Base-by-base conservation (phyloP, 306 rosid genomes). In the Lagenaria siceraria region DNA sequence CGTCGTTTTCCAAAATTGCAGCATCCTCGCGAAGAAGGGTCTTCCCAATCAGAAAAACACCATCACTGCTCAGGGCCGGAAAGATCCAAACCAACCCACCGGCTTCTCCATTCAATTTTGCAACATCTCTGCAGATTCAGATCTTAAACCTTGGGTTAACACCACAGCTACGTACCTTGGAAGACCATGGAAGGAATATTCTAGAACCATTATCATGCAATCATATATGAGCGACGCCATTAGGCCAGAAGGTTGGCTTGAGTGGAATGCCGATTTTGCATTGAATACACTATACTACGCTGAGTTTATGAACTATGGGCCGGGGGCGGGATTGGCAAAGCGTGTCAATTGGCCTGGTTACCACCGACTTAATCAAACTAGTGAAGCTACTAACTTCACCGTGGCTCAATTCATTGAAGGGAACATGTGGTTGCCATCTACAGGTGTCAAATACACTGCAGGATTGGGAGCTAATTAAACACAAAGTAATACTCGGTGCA, bases 71-170 rank as follows among this genome's bases (percentile, higher is more conserved):
- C 99, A 95, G 0, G 96, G 99, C 1, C 83, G 99, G 27, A 95
- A 88, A 77, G 92, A 88, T 81, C 86, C 86, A 2, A 83, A 85
- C 21, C 86, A 95, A 40, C 86, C 99, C 40, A 86, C 97, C 0
- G 99, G 99, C 11, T 90, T 89, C 83, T 88, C 97, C 13, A 40
- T 95, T 85, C 99, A 95, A 64, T 90, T 89, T 82, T 89, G 99
- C 82, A 90, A 83, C 78, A 79, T 95, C 12, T 58, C 91, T 0
- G 97, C 89, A 3, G 96, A 95, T 64, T 76, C 89, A 0, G 97
- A 87, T 55, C 86, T 94, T 25, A 11, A 24, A 9, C 64, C 85
- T 19, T 74, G 5, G 0, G 74, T 84, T 0, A 86, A 79, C 77
- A 40, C 90, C 46, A 86, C 83, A 0, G 21, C 68, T 2, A 89